Conservation (phyloP, 2,329 filamentous ascomycete genomes). For the Talaromyces piceae region DNA sequence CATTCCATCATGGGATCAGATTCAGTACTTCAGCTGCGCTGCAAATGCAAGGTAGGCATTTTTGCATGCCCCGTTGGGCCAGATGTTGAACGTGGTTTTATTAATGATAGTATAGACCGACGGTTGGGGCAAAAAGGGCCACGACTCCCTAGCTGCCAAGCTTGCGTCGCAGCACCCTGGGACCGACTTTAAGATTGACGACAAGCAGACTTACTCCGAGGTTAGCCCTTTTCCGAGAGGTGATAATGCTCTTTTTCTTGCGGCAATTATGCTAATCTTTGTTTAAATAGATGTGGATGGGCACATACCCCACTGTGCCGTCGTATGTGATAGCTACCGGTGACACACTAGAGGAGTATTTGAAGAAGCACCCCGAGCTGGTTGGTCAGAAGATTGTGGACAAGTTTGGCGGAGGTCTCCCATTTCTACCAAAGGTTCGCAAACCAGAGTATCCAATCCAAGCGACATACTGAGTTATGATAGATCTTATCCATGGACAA, state of each 20-base stretch:
- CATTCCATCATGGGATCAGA: conserved; percentile 12
- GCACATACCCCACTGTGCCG: conserved; percentile 64
- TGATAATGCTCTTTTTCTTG: not conserved
- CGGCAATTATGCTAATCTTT: not conserved
- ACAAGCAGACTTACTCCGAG: conserved; percentile 57
- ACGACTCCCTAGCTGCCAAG: conserved; percentile 57
- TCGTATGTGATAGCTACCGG: conserved; percentile 56
- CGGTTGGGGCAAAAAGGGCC: conserved; percentile 63
- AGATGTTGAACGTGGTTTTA: not conserved
- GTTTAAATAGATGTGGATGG: conserved; percentile 60
- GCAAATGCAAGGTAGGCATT: conserved; percentile 19
- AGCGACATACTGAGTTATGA: not conserved
- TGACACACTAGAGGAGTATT: conserved; percentile 56
- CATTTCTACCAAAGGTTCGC: conserved; percentile 61
- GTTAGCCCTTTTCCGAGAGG: conserved; percentile 22
- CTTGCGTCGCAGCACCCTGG: conserved; percentile 60
- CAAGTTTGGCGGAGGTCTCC: conserved; percentile 58
- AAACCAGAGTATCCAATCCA: too few relatives aligned
- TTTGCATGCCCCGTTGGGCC: too few relatives aligned
- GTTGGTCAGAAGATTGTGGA: conserved; percentile 56
- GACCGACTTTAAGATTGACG: conserved; percentile 56
- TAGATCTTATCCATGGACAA: conserved; percentile 66
- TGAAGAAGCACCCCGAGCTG: conserved; percentile 57
- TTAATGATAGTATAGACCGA: conserved; percentile 46
- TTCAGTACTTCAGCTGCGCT: conserved; percentile 21